Conservation (phyloP, 2,329 filamentous ascomycete species). For the Didymella arachidicola region DNA sequence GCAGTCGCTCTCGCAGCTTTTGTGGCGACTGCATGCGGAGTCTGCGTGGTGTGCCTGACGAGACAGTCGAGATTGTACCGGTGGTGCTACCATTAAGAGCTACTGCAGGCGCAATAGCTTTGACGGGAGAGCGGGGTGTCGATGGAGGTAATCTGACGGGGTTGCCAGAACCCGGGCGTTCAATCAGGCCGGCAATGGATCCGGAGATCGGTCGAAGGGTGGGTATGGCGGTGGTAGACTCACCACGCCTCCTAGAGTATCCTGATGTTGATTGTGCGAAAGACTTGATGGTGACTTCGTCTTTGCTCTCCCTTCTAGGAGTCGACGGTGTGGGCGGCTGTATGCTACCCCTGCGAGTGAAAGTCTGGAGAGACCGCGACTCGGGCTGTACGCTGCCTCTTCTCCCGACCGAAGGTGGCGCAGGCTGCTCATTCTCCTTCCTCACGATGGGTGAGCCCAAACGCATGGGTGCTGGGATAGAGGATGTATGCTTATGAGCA, state of each 20-base stretch:
- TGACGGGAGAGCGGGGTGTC: slow-evolving; percentile 42
- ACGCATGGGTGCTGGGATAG: slow-evolving; percentile 51
- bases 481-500: slow-evolving; percentile 50
- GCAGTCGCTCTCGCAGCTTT: slow-evolving; percentile 80
- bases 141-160: slow-evolving; percentile 66
- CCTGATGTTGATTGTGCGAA: slow-evolving; percentile 35
- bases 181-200: slow-evolving; percentile 56
- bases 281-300: slow-evolving; percentile 50
- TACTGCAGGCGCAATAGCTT: slow-evolving; percentile 21
- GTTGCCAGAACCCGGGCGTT: slow-evolving; percentile 60
- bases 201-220: slow-evolving; percentile 53
- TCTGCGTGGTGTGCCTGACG: slow-evolving; percentile 36
- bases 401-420: slow-evolving; percentile 19
- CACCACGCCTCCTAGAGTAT: slow-evolving; percentile 55
- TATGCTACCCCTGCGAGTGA: slow-evolving; percentile 31
- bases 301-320: slow-evolving; percentile 32
- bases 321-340: slow-evolving; percentile 32
- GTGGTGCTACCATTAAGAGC: slow-evolving; percentile 3
- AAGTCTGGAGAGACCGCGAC: slow-evolving; percentile 9
- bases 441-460: slow-evolving; percentile 57
- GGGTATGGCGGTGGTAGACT: slow-evolving; percentile 60
- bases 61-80: slow-evolving; percentile 25
- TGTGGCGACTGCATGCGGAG: slow-evolving; percentile 66
- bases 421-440: slow-evolving; percentile 56
- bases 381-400: slow-evolving; percentile 17